phyloP scores from a whole-genome alignment of 192 early-diverging fungal genomes.

The Podochytrium sp. region DNA sequence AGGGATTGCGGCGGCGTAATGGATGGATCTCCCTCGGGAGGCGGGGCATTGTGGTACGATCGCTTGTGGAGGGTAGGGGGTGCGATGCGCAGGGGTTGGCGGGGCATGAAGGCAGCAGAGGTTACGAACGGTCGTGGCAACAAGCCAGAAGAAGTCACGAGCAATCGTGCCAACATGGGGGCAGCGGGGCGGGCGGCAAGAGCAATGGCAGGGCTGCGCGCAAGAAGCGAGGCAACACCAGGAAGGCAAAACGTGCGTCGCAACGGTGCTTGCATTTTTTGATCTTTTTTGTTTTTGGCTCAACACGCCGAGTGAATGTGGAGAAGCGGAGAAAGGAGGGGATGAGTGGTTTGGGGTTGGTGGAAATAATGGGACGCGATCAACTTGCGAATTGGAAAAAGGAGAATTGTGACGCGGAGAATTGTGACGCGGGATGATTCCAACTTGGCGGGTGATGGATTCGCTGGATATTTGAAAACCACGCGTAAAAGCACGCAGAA shows the following conservation, averaged over 20 bases:
- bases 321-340: conserved; percentile 43
- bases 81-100: not conserved
- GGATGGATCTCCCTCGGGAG: not conserved
- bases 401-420: conserved; percentile 22
- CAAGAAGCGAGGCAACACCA: too few relatives aligned
- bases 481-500: too few relatives aligned
- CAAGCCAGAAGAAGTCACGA: too few relatives aligned
- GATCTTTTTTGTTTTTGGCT: too few relatives aligned
- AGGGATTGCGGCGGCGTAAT: conserved; percentile 25
- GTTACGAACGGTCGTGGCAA: not conserved
- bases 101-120: not conserved
- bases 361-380: conserved; percentile 17
- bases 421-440: not conserved
- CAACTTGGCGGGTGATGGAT: conserved; percentile 13
- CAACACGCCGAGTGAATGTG: too few relatives aligned
- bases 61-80: not conserved
- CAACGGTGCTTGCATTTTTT: too few relatives aligned
- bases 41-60: not conserved
- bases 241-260: too few relatives aligned
- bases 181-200: too few relatives aligned
- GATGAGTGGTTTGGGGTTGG: conserved; percentile 23
- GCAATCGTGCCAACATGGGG: too few relatives aligned
- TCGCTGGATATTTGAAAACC: too few relatives aligned
- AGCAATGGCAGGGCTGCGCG: too few relatives aligned
- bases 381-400: conserved; percentile 24